These are phyloP conservation scores for Jatropha podagrica DNA, from an alignment of 441 rosid species.

Conservation along the genomic window DNA sequence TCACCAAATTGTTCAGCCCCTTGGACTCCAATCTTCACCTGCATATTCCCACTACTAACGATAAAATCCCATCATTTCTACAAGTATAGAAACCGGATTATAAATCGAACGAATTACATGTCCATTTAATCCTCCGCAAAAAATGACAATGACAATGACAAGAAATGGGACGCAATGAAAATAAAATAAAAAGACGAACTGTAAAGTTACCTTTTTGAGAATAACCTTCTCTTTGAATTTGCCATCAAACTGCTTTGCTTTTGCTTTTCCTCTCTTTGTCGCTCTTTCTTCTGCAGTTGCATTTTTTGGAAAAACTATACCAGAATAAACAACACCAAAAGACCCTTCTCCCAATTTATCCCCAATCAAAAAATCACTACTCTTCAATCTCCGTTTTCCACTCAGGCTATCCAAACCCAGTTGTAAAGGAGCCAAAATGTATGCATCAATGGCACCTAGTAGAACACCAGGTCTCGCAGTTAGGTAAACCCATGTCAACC, in stretches of 20 bases:
- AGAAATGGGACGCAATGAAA: neutral
- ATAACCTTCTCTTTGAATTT: constrained; percentile 75
- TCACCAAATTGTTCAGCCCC: constrained; percentile 86
- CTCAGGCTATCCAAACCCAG: constrained; percentile 59
- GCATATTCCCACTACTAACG: constrained; percentile 25
- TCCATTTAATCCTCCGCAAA: no score
- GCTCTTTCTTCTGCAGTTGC: constrained; percentile 41
- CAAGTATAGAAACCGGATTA: no score
- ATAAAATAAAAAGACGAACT: neutral
- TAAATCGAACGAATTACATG: no score
- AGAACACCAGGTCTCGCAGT: constrained; percentile 96
- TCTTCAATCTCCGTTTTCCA: constrained; percentile 74
- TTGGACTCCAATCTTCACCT: constrained; percentile 81
- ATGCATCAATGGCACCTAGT: constrained; percentile 86
- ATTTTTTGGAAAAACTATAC: constrained; percentile 65
- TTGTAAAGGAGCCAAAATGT: constrained; percentile 87
- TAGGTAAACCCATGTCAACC: constrained; percentile 74
- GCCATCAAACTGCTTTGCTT: constrained; percentile 37
- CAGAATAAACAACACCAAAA: constrained; percentile 85
- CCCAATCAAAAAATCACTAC: constrained; percentile 66
- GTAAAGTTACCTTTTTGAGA: constrained; percentile 65
- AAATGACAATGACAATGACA: neutral
- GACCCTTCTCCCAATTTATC: constrained; percentile 94
- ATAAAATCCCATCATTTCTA: no score
- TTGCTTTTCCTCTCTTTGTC: constrained; percentile 46